Conservation (phyloP, 2,329 filamentous ascomycete genomes). For the Cladobotryum protrusum region DNA sequence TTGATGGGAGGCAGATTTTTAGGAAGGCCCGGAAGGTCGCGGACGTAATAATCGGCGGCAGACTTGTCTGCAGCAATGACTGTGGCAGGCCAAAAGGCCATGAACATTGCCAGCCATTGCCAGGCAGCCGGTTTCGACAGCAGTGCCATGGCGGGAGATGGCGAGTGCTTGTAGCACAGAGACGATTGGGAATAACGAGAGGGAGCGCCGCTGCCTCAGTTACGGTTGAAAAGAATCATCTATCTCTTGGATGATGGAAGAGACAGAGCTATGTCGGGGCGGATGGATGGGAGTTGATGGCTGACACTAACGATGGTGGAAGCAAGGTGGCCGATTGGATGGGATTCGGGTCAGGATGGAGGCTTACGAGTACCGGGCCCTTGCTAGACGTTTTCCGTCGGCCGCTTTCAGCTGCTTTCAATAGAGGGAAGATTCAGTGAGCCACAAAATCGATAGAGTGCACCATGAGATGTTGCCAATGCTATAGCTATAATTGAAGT, state of each 20-base stretch:
- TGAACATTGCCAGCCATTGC: slow-evolving; percentile 27
- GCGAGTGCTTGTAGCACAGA: slow-evolving; percentile 4
- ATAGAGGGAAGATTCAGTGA: too few relatives aligned
- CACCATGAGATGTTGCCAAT: too few relatives aligned
- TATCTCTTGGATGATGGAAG: slow-evolving; percentile 1
- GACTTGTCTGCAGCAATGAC: slow-evolving; percentile 23
- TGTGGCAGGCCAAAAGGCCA: slow-evolving; percentile 38
- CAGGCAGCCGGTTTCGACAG: slow-evolving; percentile 4
- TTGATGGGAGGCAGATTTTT: slow-evolving; percentile 67
- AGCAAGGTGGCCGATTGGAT: slow-evolving; percentile 13
- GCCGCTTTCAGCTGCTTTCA: too few relatives aligned
- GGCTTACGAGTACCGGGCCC: neutral
- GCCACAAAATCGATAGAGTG: too few relatives aligned
- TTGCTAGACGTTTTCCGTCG: too few relatives aligned
- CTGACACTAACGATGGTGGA: slow-evolving; percentile 1
- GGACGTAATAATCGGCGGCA: slow-evolving; percentile 80
- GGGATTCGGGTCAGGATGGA: neutral
- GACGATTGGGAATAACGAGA: neutral
- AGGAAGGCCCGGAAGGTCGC: slow-evolving; percentile 77
- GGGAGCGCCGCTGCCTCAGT: slow-evolving; percentile 9
- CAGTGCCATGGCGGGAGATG: slow-evolving; percentile 10
- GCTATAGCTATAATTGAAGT: too few relatives aligned
- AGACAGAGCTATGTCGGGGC: neutral
- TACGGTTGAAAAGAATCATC: slow-evolving; percentile 2
- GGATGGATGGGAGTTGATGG: neutral